Evolutionary conservation across 139 green algal species (phyloP).

Genomic region (Zygnema cylindricum): DNA sequence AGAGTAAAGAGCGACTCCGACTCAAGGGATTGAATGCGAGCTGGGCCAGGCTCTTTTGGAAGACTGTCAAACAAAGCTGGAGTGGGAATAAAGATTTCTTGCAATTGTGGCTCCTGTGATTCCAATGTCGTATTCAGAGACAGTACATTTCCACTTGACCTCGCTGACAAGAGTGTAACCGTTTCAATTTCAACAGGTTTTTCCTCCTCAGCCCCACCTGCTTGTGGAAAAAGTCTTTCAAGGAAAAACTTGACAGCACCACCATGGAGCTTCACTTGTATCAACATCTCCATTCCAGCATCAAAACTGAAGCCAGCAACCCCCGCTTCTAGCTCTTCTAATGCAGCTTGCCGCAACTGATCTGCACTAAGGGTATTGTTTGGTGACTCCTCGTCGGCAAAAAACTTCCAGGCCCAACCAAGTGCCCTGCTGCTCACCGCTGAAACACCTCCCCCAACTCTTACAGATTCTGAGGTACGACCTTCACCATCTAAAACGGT

Average conservation of each 20-base stretch:
- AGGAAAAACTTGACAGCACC: background rate
- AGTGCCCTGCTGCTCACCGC: background rate
- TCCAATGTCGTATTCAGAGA: too few species aligned
- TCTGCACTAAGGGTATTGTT: background rate
- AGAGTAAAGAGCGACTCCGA: background rate
- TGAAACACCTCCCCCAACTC: background rate
- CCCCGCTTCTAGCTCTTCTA: slow-evolving; percentile 23
- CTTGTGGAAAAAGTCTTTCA: background rate
- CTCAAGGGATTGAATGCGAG: background rate
- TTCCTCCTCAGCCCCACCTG: background rate
- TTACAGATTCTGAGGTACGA: background rate
- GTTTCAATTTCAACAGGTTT: background rate
- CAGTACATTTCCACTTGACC: too few species aligned
- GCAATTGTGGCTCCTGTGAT: background rate
- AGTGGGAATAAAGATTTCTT: background rate
- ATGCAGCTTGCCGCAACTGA: background rate
- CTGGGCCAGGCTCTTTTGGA: background rate
- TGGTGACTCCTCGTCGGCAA: slow-evolving; percentile 27
- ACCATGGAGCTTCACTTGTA: background rate
- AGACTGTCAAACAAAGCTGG: background rate
- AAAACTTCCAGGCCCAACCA: slow-evolving; percentile 40
- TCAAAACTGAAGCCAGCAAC: background rate
- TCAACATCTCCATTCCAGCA: background rate
- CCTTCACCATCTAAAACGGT: background rate
- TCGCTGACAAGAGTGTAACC: background rate